phyloP scores from a whole-genome alignment of 352 stramenopile genomes.

The Pythium sp. region DNA sequence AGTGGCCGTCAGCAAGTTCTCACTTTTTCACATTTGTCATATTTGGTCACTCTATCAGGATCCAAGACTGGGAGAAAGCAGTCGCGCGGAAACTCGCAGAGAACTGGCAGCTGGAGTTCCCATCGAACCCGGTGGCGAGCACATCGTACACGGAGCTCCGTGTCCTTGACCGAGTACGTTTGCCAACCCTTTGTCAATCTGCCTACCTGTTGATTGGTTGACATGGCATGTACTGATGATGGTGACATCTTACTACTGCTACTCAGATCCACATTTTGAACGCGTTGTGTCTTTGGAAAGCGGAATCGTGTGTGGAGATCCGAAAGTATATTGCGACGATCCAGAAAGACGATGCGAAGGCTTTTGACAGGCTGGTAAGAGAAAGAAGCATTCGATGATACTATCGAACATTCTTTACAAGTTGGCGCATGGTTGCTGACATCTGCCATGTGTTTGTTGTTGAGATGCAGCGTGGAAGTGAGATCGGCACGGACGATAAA shows the following conservation, averaged over 20 bases:
- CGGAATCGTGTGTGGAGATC: conserved; percentile 74
- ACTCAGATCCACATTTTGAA: conserved; percentile 72
- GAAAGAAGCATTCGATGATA: background rate
- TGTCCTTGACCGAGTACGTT: conserved; percentile 51
- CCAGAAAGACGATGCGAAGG: conserved; percentile 61
- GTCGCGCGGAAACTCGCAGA: conserved; percentile 72
- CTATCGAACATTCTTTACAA: background rate
- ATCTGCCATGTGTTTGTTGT: background rate
- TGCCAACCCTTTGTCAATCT: background rate
- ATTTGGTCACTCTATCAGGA: conserved; percentile 27
- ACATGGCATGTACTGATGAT: background rate
- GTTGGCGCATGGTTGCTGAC: background rate
- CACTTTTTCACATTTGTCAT: background rate
- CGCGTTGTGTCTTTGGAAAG: conserved; percentile 80
- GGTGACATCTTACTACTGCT: background rate
- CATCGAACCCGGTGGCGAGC: conserved; percentile 57
- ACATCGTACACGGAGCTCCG: conserved; percentile 57
- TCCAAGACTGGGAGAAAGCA: conserved; percentile 81
- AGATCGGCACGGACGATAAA: conserved; percentile 73
- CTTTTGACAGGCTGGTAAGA: conserved; percentile 60
- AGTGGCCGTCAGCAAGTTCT: background rate
- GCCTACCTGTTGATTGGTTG: background rate
- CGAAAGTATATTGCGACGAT: conserved; percentile 63
- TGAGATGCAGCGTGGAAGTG: conserved; percentile 45
- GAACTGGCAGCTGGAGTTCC: conserved; percentile 73